Base-by-base conservation (phyloP, 1,139 yeast species). In the Geotrichum restrictum region DNA sequence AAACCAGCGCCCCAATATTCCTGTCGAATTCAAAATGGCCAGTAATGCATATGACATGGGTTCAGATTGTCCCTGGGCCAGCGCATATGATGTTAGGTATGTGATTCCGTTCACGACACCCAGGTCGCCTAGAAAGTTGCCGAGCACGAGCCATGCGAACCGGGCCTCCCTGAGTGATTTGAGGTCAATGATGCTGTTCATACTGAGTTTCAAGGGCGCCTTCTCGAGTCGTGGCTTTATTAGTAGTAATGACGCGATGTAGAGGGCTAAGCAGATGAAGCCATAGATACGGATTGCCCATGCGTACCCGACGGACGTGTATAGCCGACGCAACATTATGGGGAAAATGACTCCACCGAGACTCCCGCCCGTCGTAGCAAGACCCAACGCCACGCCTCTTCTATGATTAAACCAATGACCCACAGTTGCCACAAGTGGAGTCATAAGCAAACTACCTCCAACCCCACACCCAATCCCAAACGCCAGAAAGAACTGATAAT, bases 361-460 rank as follows among this genome's bases (percentile, higher is more conserved):
- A 31, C 83, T 75, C 0, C 88, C 88, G n/a, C 88, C 88, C 60
- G 78, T 76, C 4, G 84, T 78, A 0, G 84, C 84, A 3, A 81
- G 64, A 1, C 86, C 81, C 44, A 80, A 64, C 3, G 87, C 88
- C 56, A 77, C 66, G 1, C 83, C 89, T 53, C 89, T 69, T 56
- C 74, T 80, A 53, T 64, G 71, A 55, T 74, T 69, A 61, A 82
- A 84, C 77, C 84, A 83, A 60, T 83, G 88, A 1, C 82, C 76
- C 32, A 82, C 72, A 2, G 76, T 78, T 1, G 83, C 82, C 32
- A 84, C 75, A 53, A 80, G 65, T 0, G 88, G 86, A 1, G 82
- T 73, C 74, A 80, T 73, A 4, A 81, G 70, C 42, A 82, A 63
- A 1, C 86, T 80, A 24, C 78, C 74, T 0, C 88, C 88, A n/a